Percentiles rank a stretch among this genome's conserved stretches.
Conservation (phyloP, 2,329 filamentous ascomycete species). For the Penicillium frequentans region DNA sequence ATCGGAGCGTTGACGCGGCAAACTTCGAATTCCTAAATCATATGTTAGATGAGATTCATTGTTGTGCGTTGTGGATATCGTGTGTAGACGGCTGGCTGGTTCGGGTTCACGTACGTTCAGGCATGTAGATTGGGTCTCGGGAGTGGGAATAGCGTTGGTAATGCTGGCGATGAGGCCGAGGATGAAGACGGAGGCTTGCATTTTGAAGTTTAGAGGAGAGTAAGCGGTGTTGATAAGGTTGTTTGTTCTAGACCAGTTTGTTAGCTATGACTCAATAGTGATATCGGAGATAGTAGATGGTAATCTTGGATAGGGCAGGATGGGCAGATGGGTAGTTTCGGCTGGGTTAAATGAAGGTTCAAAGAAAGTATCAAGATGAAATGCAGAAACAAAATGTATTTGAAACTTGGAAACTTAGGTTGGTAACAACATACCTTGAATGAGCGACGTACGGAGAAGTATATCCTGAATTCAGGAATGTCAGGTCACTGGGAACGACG, state of each 20-base stretch:
- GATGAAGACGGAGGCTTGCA: constrained; percentile 17
- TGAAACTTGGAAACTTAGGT: too few relatives aligned
- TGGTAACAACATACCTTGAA: not conserved
- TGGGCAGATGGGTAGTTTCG: too few relatives aligned
- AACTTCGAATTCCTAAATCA: not conserved
- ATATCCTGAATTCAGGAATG: constrained; percentile 4
- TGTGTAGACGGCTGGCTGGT: too few relatives aligned
- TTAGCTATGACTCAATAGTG: not conserved
- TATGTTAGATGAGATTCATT: not conserved
- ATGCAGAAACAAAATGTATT: too few relatives aligned
- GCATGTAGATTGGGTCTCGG: constrained; percentile 4
- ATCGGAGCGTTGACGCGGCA: not conserved
- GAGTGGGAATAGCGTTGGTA: constrained; percentile 7
- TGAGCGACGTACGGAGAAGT: not conserved
- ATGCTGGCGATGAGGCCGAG: constrained; percentile 14
- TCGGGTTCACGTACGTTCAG: constrained; percentile 4
- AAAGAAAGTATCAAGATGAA: too few relatives aligned
- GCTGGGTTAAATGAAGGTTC: too few relatives aligned
- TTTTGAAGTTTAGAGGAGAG: not conserved
- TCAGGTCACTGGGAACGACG: constrained; percentile 7
- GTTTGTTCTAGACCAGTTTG: not conserved
- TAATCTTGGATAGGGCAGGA: too few relatives aligned
- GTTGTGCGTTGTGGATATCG: too few relatives aligned
- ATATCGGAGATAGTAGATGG: too few relatives aligned
- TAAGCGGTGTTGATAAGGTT: not conserved